phyloP scores from a whole-genome alignment of 1,139 yeast species.

The Casaregolazyma lundiana region DNA sequence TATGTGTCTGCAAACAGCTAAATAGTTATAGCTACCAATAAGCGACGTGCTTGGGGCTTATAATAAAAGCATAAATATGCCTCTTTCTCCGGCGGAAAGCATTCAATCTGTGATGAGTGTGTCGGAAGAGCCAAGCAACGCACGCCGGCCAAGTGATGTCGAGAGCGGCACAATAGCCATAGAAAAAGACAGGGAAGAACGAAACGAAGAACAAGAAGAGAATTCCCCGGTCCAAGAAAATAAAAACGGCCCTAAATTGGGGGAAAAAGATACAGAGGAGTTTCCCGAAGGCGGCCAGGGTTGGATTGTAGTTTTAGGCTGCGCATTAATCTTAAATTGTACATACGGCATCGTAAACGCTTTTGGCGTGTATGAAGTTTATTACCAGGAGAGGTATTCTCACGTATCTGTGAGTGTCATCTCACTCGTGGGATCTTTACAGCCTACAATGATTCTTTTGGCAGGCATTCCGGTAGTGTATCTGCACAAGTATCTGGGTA shows the following conservation, averaged over 20 bases:
- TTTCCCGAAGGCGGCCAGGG: slow-evolving; percentile 30
- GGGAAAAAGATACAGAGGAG: slow-evolving; percentile 23
- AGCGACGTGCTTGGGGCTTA: too few relatives aligned
- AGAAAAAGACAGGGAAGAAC: too few relatives aligned
- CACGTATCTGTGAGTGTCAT: slow-evolving; percentile 35
- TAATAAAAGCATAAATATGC: too few relatives aligned
- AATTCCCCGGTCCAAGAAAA: not conserved
- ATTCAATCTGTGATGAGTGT: too few relatives aligned
- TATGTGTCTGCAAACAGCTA: too few relatives aligned
- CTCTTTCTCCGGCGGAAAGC: too few relatives aligned
- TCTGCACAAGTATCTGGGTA: slow-evolving; percentile 46
- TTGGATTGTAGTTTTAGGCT: slow-evolving; percentile 30
- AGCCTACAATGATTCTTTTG: slow-evolving; percentile 41
- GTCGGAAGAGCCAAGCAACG: too few relatives aligned
- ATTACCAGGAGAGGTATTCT: slow-evolving; percentile 46
- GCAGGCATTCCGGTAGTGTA: slow-evolving; percentile 46
- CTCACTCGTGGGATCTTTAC: slow-evolving; percentile 54
- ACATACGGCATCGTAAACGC: slow-evolving; percentile 49
- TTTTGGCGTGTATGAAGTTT: slow-evolving; percentile 56
- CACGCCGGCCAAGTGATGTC: too few relatives aligned
- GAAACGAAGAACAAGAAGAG: too few relatives aligned
- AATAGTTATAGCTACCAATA: too few relatives aligned
- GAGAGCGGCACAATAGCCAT: not conserved
- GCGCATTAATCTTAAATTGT: slow-evolving; percentile 22
- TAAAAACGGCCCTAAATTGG: slow-evolving; percentile 1